Conservation (phyloP, 768 basidiomycete species). For the Symmetrospora coprosmae region DNA sequence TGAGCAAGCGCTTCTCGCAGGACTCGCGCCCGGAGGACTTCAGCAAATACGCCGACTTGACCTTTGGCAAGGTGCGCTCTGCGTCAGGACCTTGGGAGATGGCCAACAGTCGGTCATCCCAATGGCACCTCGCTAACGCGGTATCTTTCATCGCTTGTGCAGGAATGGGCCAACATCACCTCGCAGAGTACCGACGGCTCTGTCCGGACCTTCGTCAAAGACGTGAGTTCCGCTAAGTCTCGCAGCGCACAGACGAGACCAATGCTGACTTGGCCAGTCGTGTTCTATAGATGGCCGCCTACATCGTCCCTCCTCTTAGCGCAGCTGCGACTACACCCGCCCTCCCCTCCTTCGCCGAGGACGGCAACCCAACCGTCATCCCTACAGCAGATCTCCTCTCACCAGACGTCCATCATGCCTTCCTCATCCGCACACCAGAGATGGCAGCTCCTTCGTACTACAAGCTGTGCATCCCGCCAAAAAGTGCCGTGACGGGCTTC, state of each 20-base stretch:
- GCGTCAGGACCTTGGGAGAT: background rate
- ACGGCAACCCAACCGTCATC: slow-evolving; percentile 31
- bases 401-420: slow-evolving; percentile 31
- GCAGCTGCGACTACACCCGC: slow-evolving; percentile 16
- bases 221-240: background rate
- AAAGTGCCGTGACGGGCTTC: slow-evolving; percentile 30
- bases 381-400: slow-evolving; percentile 27
- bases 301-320: slow-evolving; percentile 26
- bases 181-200: background rate
- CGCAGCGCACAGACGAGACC: background rate
- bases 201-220: slow-evolving; percentile 29
- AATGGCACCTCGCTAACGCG: too few relatives aligned
- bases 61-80: slow-evolving; percentile 26
- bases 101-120: background rate
- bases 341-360: background rate
- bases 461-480: slow-evolving; percentile 30
- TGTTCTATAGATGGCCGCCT: slow-evolving; percentile 31
- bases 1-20: slow-evolving; percentile 25
- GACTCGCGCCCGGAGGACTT: slow-evolving; percentile 22
- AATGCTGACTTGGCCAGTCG: background rate
- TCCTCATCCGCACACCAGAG: slow-evolving; percentile 32
- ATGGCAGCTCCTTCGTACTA: slow-evolving; percentile 33
- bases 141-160: background rate
- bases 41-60: slow-evolving; percentile 22
- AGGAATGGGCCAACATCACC: slow-evolving; percentile 29